Evolutionary conservation across 495 filamentous ascomycete genomes (phyloP).

Genomic region (Cercophora scortea): DNA sequence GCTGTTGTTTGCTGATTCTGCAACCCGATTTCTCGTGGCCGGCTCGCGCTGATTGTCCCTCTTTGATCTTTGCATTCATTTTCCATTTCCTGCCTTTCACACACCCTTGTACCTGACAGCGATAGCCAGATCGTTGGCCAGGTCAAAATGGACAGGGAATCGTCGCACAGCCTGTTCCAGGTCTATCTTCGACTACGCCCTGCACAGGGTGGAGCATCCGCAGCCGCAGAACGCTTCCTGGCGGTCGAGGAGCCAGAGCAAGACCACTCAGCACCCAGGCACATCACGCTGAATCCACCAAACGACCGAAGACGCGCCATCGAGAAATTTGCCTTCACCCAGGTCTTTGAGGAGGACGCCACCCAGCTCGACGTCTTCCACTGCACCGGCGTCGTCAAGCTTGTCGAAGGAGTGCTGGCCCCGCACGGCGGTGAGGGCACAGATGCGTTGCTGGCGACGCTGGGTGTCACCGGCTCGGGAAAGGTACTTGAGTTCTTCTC

Average conservation of each 20-base stretch:
- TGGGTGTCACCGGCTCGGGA: slow-evolving; percentile 92
- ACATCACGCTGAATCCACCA: slow-evolving; percentile 83
- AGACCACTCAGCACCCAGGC: slow-evolving; percentile 50
- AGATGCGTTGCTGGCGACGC: slow-evolving; percentile 83
- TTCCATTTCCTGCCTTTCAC: background rate
- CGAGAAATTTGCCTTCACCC: slow-evolving; percentile 91
- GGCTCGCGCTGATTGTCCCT: background rate
- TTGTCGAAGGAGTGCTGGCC: slow-evolving; percentile 73
- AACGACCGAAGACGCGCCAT: slow-evolving; percentile 76
- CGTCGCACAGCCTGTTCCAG: slow-evolving; percentile 61
- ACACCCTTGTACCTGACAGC: background rate
- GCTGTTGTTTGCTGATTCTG: no score
- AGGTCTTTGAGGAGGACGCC: slow-evolving; percentile 80
- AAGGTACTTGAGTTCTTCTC: no score
- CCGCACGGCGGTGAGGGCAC: slow-evolving; percentile 61
- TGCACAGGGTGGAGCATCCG: slow-evolving; percentile 37
- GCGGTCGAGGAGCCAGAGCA: slow-evolving; percentile 57
- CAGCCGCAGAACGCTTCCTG: slow-evolving; percentile 61
- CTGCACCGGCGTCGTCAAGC: slow-evolving; percentile 62
- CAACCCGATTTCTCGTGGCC: no score
- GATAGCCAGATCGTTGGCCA: no score
- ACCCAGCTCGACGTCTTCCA: slow-evolving; percentile 83
- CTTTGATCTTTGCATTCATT: background rate
- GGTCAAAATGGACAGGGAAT: slow-evolving; percentile 12
- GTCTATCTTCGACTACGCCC: slow-evolving; percentile 89